These are phyloP conservation scores for Cryptosporidium muris DNA, from an alignment of 169 alveolate species.

Conservation along the genomic window DNA sequence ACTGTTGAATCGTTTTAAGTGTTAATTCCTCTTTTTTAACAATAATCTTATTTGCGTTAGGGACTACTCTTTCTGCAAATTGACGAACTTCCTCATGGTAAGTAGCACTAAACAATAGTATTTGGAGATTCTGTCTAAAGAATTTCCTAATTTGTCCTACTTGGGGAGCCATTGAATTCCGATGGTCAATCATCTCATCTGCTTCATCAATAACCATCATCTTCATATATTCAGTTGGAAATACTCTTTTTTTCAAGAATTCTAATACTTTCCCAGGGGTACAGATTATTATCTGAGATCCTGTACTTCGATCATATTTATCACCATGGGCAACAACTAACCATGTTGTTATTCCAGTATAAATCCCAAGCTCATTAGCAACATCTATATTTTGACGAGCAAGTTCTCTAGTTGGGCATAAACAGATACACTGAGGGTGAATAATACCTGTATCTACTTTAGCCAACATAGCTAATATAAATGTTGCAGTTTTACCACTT, in stretches of 20 bases:
- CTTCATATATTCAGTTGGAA: slow-evolving; percentile 78
- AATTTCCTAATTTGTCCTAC: slow-evolving; percentile 83
- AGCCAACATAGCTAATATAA: slow-evolving; percentile 91
- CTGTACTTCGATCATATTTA: slow-evolving; percentile 78
- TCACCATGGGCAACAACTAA: slow-evolving; percentile 88
- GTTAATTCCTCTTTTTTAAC: slow-evolving; percentile 94
- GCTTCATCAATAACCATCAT: slow-evolving; percentile 96
- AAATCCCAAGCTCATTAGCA: slow-evolving; percentile 88
- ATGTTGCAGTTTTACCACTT: slow-evolving; percentile 97
- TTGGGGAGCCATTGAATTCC: slow-evolving; percentile 89
- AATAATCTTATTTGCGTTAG: slow-evolving; percentile 81
- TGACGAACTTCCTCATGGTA: slow-evolving; percentile 87
- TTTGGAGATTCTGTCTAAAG: slow-evolving; percentile 83
- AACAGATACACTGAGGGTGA: slow-evolving; percentile 85
- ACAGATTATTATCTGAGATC: slow-evolving; percentile 92
- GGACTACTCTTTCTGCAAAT: slow-evolving; percentile 88
- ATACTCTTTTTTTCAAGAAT: slow-evolving; percentile 87
- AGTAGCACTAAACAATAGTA: slow-evolving; percentile 89
- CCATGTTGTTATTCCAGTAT: slow-evolving; percentile 83
- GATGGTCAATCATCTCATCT: slow-evolving; percentile 92
- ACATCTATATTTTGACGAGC: slow-evolving; percentile 93
- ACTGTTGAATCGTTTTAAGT: slow-evolving; percentile 94
- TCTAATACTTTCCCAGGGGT: slow-evolving; percentile 98
- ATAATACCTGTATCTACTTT: slow-evolving; percentile 82
- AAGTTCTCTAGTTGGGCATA: slow-evolving; percentile 97